phyloP scores from a whole-genome alignment of 2,329 filamentous ascomycete genomes.

The Microdochium bolleyi region DNA sequence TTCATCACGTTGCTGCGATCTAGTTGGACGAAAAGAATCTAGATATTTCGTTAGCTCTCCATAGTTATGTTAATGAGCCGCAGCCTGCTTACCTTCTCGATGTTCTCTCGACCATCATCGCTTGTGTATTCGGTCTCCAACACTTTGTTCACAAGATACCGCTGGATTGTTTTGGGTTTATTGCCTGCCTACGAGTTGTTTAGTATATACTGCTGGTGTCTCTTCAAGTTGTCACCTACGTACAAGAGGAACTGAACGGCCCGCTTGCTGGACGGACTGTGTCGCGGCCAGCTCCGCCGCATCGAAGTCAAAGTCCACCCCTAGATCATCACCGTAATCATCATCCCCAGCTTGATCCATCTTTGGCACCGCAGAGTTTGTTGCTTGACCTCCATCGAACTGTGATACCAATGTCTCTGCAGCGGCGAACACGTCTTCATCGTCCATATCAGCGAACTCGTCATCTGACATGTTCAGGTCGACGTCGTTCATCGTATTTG shows the following conservation, averaged over 20 bases:
- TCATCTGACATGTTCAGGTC: conserved; percentile 27
- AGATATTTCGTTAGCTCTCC: background rate
- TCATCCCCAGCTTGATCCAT: conserved; percentile 30
- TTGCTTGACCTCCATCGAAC: conserved; percentile 18
- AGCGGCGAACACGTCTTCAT: conserved; percentile 47
- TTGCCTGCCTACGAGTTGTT: conserved; percentile 58
- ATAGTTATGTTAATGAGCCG: conserved; percentile 8
- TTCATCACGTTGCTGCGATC: conserved; percentile 61
- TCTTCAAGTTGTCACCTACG: conserved; percentile 30
- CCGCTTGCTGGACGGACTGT: conserved; percentile 41
- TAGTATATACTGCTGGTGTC: conserved; percentile 40
- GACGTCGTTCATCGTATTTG: background rate
- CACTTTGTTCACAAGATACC: conserved; percentile 74
- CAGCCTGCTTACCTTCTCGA: conserved; percentile 59
- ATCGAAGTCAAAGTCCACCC: conserved; percentile 66
- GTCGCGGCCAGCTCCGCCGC: conserved; percentile 66
- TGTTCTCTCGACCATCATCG: conserved; percentile 47
- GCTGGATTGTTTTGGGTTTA: conserved; percentile 70
- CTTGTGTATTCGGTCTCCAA: conserved; percentile 61
- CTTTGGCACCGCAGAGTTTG: conserved; percentile 4
- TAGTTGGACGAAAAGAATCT: conserved; percentile 77
- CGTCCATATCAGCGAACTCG: conserved; percentile 61
- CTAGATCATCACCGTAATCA: conserved; percentile 66
- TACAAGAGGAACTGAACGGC: conserved; percentile 38
- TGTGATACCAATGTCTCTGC: conserved; percentile 32